Evolutionary conservation across 2,329 filamentous ascomycete genomes (phyloP).

Genomic region (Fusarium ramigenum): DNA sequence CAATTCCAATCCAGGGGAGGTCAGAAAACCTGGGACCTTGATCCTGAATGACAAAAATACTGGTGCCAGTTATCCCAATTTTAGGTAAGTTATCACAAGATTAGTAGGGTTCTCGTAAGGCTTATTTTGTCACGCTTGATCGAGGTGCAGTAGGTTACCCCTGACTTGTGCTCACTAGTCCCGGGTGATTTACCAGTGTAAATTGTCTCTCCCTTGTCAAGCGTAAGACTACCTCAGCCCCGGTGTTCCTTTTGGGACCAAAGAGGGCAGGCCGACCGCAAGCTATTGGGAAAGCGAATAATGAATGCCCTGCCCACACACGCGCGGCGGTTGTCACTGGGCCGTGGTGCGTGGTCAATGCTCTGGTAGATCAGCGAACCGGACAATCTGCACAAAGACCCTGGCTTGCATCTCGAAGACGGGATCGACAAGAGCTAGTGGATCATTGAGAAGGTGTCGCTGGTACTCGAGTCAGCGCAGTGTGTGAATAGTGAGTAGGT

Average conservation of each 20-base stretch:
- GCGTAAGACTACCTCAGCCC: not conserved
- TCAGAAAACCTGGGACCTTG: not conserved
- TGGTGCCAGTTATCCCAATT: rapidly evolving
- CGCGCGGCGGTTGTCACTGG: slow-evolving; percentile 20
- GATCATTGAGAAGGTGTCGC: slow-evolving; percentile 9
- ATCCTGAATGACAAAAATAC: not conserved
- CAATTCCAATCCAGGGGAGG: not conserved
- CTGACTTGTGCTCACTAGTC: slow-evolving; percentile 29
- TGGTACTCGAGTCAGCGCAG: slow-evolving; percentile 20
- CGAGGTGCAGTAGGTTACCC: slow-evolving; percentile 13
- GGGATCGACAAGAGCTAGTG: slow-evolving; percentile 33
- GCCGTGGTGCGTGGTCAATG: slow-evolving; percentile 26
- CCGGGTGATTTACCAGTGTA: slow-evolving; percentile 29
- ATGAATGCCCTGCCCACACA: not conserved
- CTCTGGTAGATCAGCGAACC: slow-evolving; percentile 28
- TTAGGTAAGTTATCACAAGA: rapidly evolving
- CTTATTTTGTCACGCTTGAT: not conserved
- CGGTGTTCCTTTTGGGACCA: slow-evolving; percentile 16
- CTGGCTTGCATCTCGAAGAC: slow-evolving; percentile 3
- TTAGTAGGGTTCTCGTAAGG: rapidly evolving
- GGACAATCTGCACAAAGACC: slow-evolving; percentile 27
- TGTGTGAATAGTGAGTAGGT: not conserved
- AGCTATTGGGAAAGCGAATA: slow-evolving; percentile 30
- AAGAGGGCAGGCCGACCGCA: slow-evolving; percentile 27
- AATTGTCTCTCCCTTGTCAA: slow-evolving; percentile 26